Conservation (phyloP, 495 filamentous ascomycete genomes). For the Daldinia bambusicola region DNA sequence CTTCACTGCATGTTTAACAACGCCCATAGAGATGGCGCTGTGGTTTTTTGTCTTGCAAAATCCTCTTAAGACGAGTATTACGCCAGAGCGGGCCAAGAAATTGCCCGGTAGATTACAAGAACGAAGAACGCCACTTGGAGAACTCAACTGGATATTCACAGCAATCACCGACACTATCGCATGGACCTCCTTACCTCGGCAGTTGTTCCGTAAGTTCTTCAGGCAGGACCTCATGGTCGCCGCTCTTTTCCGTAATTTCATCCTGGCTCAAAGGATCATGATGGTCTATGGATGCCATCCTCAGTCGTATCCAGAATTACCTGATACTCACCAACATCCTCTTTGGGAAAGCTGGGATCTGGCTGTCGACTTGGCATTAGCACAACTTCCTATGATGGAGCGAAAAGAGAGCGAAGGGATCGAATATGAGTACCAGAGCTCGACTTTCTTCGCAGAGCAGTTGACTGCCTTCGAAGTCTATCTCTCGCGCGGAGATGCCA, state of each 20-base stretch:
- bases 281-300: constrained; percentile 93
- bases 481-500: constrained; percentile 82
- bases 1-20: constrained; percentile 95
- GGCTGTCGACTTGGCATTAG: constrained; percentile 94
- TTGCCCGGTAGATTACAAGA: constrained; percentile 89
- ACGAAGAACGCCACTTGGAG: constrained; percentile 91
- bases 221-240: constrained; percentile 99
- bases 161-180: constrained; percentile 99
- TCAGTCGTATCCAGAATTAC: constrained; percentile 86
- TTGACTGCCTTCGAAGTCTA: constrained; percentile 98
- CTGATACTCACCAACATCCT: constrained; percentile 90
- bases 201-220: constrained; percentile 95
- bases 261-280: constrained; percentile 96
- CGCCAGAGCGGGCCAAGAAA: constrained; percentile 80
- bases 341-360: constrained; percentile 98
- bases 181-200: constrained; percentile 90
- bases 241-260: constrained; percentile 93
- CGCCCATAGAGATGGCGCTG: constrained; percentile 95
- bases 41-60: constrained; percentile 95
- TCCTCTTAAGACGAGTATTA: constrained; percentile 78
- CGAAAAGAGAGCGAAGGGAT: constrained; percentile 74
- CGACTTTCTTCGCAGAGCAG: constrained; percentile 96
- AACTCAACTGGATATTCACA: constrained; percentile 99
- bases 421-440: constrained; percentile 91
- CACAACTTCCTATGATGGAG: constrained; percentile 87